These are phyloP conservation scores for Casuarina equisetifolia DNA, from an alignment of 306 rosid genomes.

Conservation along the genomic window DNA sequence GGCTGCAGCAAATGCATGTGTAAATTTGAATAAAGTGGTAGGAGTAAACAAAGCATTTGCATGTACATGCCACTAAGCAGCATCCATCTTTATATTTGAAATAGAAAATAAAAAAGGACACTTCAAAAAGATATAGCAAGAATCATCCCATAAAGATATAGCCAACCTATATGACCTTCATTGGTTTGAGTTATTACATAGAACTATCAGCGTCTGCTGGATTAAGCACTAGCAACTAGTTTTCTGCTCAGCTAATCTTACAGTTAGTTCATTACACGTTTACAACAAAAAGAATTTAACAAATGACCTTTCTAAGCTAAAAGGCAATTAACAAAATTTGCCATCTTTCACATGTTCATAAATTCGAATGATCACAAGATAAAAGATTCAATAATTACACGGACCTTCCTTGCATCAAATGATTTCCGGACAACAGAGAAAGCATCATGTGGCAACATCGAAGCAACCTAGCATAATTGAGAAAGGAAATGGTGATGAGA, in stretches of 20 bases:
- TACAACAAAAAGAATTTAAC: neutral
- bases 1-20: neutral
- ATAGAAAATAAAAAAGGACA: neutral
- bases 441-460: conserved; percentile 77
- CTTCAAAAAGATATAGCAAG: neutral
- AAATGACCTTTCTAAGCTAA: neutral
- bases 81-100: neutral
- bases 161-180: neutral
- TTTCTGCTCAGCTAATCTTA: neutral
- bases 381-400: conserved; percentile 9
- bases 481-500: conserved; percentile 7
- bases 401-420: conserved; percentile 97
- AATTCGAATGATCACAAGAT: neutral
- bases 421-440: conserved; percentile 80
- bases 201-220: neutral
- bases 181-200: neutral
- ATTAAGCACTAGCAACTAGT: neutral
- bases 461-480: conserved; percentile 62
- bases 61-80: neutral
- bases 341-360: neutral
- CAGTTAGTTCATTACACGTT: neutral
- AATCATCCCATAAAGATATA: neutral
- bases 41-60: neutral
- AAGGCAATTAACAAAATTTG: neutral
- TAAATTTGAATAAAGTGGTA: neutral